phyloP scores from a whole-genome alignment of 2,329 filamentous ascomycete species.

The Fusarium algeriense region DNA sequence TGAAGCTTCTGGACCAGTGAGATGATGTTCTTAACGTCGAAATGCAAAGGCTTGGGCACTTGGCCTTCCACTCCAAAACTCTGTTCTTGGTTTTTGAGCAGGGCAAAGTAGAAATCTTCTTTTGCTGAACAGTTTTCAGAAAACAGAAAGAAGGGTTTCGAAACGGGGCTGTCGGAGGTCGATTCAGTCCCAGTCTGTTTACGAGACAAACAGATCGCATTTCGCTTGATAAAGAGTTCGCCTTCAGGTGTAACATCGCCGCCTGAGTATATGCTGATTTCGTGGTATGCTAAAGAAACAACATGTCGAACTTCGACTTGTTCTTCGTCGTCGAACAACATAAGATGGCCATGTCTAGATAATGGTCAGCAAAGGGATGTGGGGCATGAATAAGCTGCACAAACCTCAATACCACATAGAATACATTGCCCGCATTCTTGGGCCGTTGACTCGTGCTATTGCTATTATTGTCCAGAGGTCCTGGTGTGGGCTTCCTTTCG shows the following conservation, averaged over 20 bases:
- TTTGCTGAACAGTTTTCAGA: constrained; percentile 96
- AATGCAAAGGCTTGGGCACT: constrained; percentile 77
- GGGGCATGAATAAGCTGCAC: constrained; percentile 11
- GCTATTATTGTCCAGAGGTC: constrained; percentile 62
- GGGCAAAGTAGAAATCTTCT: constrained; percentile 96
- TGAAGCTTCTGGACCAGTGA: constrained; percentile 90
- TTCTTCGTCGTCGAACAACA: constrained; percentile 96
- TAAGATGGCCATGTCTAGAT: constrained; percentile 87
- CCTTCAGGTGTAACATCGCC: constrained; percentile 84
- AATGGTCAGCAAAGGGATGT: constrained; percentile 18
- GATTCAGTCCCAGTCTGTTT: constrained; percentile 67
- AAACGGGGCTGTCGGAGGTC: constrained; percentile 66
- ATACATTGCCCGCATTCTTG: constrained; percentile 84
- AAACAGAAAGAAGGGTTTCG: constrained; percentile 93
- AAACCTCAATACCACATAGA: constrained; percentile 87
- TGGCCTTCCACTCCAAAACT: constrained; percentile 66
- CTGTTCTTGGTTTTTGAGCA: constrained; percentile 86
- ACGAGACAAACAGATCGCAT: constrained; percentile 85
- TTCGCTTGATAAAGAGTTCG: constrained; percentile 95
- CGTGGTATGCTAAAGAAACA: constrained; percentile 89
- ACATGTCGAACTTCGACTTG: constrained; percentile 97
- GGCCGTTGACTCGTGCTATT: constrained; percentile 65
- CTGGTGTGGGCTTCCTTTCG: constrained; percentile 74
- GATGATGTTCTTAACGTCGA: constrained; percentile 88
- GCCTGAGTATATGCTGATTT: constrained; percentile 86